Percentiles rank a stretch among this genome's conserved stretches.
Conservation (phyloP, 371 early-diverging fungal genomes). For the Encephalitozoon hellem region DNA sequence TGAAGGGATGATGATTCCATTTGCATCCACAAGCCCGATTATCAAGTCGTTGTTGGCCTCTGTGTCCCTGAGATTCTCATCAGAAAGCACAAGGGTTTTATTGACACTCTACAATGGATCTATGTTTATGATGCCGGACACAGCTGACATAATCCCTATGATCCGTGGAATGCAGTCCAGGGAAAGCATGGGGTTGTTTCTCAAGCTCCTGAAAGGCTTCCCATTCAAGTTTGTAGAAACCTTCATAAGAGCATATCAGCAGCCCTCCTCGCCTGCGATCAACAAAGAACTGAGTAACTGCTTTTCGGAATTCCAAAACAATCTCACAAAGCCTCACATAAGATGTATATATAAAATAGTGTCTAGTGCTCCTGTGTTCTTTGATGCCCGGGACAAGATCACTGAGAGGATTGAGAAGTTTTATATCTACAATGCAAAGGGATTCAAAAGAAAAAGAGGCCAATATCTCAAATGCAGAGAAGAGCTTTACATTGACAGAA, state of each 20-base stretch:
- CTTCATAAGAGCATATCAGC: background rate
- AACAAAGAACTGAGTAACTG: background rate
- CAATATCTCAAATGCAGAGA: background rate
- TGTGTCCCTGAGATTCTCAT: background rate
- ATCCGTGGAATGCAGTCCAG: background rate
- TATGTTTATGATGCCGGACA: background rate
- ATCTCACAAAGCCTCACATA: background rate
- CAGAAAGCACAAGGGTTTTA: background rate
- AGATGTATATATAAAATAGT: background rate
- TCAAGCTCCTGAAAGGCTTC: background rate
- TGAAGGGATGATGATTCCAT: background rate
- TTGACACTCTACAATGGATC: background rate
- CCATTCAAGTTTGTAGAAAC: background rate
- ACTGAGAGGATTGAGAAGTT: slow-evolving; percentile 10
- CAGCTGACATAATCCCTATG: background rate
- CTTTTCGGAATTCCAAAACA: background rate
- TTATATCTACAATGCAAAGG: background rate
- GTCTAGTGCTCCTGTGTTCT: background rate
- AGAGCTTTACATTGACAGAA: background rate
- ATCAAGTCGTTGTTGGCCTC: background rate
- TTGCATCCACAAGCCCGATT: background rate
- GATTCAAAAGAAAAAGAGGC: background rate
- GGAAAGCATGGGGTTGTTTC: background rate
- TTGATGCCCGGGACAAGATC: background rate
- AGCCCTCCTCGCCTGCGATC: background rate